phyloP scores from a whole-genome alignment of 768 basidiomycete genomes.

The Collybiopsis confluens region DNA sequence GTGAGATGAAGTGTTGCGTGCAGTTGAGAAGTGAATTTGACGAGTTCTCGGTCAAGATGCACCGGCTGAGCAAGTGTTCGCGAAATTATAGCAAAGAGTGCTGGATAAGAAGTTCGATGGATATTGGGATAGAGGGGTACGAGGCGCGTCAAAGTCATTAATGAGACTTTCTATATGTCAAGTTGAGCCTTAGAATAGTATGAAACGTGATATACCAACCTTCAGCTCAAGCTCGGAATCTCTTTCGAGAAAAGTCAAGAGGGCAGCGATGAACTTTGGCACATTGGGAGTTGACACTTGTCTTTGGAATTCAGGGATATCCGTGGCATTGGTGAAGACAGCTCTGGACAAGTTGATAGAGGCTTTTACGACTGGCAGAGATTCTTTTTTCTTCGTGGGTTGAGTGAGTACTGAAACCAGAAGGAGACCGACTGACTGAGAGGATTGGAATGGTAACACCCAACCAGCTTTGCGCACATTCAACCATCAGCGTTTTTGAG shows the following conservation, averaged over 20 bases:
- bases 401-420: slow-evolving; percentile 20
- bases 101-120: slow-evolving; percentile 49
- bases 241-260: slow-evolving; percentile 54
- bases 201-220: slow-evolving; percentile 29
- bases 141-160: slow-evolving; percentile 50
- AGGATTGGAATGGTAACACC: slow-evolving; percentile 58
- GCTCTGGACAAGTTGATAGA: slow-evolving; percentile 58
- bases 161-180: slow-evolving; percentile 34
- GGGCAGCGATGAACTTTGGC: slow-evolving; percentile 60
- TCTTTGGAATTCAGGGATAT: slow-evolving; percentile 77
- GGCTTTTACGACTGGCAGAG: slow-evolving; percentile 53
- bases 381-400: slow-evolving; percentile 60
- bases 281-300: slow-evolving; percentile 71
- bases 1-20: slow-evolving; percentile 63
- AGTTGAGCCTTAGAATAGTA: not conserved
- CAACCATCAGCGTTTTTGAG: slow-evolving; percentile 59
- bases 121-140: slow-evolving; percentile 65
- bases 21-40: slow-evolving; percentile 50
- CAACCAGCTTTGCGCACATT: slow-evolving; percentile 72
- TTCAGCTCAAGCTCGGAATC: slow-evolving; percentile 47
- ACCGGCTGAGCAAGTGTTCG: slow-evolving; percentile 53
- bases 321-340: slow-evolving; percentile 56
- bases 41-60: slow-evolving; percentile 32
- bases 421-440: slow-evolving; percentile 49
- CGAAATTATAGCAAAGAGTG: slow-evolving; percentile 51